Conservation (phyloP, 768 basidiomycete genomes). For the Mycena rebaudengoi region DNA sequence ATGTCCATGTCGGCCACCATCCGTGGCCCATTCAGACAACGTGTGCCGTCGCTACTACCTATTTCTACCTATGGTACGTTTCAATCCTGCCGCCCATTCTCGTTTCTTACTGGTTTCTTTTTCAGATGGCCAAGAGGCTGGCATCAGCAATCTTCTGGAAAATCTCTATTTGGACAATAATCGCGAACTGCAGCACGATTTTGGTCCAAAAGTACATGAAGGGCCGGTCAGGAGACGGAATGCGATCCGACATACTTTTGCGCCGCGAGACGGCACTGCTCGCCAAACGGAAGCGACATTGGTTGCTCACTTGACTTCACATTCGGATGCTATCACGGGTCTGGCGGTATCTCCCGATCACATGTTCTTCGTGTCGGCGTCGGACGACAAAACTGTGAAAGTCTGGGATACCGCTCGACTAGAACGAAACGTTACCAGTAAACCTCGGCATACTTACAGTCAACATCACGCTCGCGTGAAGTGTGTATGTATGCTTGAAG, state of each 20-base stretch:
- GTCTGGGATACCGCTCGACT: slow-evolving; percentile 93
- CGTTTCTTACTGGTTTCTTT: neutral
- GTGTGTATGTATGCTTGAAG: slow-evolving; percentile 83
- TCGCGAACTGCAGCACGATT: slow-evolving; percentile 87
- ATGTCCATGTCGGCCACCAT: slow-evolving; percentile 66
- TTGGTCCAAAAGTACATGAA: slow-evolving; percentile 88
- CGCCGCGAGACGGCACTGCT: slow-evolving; percentile 66
- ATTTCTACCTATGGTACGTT: slow-evolving; percentile 78
- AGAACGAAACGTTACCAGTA: slow-evolving; percentile 92
- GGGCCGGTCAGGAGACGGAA: slow-evolving; percentile 84
- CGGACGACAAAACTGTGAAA: slow-evolving; percentile 93
- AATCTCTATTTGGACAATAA: slow-evolving; percentile 89
- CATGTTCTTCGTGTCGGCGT: slow-evolving; percentile 92
- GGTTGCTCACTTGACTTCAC: slow-evolving; percentile 85
- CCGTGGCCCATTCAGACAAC: slow-evolving; percentile 56
- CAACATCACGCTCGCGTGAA: slow-evolving; percentile 74
- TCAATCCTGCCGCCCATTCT: neutral
- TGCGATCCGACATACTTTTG: slow-evolving; percentile 72
- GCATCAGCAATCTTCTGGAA: slow-evolving; percentile 89
- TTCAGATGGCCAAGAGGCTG: slow-evolving; percentile 89
- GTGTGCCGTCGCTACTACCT: slow-evolving; percentile 60
- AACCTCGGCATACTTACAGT: slow-evolving; percentile 76
- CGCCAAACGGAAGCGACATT: slow-evolving; percentile 80
- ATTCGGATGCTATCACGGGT: slow-evolving; percentile 80
- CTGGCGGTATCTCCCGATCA: slow-evolving; percentile 94